Percentiles rank a stretch among this genome's conserved stretches.
Evolutionary conservation across 2,329 filamentous ascomycete genomes (phyloP).

Genomic region (Trichocomaceae sp.): DNA sequence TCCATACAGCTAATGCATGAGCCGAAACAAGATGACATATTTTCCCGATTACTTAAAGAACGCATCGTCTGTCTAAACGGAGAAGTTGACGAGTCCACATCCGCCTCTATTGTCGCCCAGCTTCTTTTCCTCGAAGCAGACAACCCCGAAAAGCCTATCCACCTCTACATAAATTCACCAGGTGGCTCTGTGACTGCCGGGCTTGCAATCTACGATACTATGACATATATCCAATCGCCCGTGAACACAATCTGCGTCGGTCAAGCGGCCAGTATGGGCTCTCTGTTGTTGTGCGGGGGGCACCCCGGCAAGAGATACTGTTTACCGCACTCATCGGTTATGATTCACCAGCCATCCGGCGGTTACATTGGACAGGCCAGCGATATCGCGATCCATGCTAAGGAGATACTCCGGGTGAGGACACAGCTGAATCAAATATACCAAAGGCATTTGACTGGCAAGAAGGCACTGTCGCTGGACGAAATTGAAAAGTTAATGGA

Average conservation of each 20-base stretch:
- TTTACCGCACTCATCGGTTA: slow-evolving; percentile 87
- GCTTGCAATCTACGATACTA: slow-evolving; percentile 93
- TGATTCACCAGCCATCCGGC: slow-evolving; percentile 93
- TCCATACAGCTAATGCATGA: slow-evolving; percentile 8
- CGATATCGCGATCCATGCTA: slow-evolving; percentile 95
- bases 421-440: slow-evolving; percentile 88
- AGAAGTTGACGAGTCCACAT: slow-evolving; percentile 80
- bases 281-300: slow-evolving; percentile 78
- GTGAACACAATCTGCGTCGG: slow-evolving; percentile 94
- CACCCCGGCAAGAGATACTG: slow-evolving; percentile 78
- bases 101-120: slow-evolving; percentile 91
- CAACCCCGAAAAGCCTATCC: slow-evolving; percentile 87
- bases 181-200: slow-evolving; percentile 84
- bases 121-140: slow-evolving; percentile 97
- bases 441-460: slow-evolving; percentile 67
- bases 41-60: slow-evolving; percentile 76
- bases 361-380: slow-evolving; percentile 60
- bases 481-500: slow-evolving; percentile 96
- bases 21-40: slow-evolving; percentile 61
- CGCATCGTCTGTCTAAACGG: slow-evolving; percentile 93
- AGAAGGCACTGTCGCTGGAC: slow-evolving; percentile 63
- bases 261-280: slow-evolving; percentile 92
- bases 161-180: slow-evolving; percentile 95
- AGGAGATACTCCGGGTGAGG: slow-evolving; percentile 84
- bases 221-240: slow-evolving; percentile 90